Conservation (phyloP, 306 rosid species). For the Prunus mongolica region DNA sequence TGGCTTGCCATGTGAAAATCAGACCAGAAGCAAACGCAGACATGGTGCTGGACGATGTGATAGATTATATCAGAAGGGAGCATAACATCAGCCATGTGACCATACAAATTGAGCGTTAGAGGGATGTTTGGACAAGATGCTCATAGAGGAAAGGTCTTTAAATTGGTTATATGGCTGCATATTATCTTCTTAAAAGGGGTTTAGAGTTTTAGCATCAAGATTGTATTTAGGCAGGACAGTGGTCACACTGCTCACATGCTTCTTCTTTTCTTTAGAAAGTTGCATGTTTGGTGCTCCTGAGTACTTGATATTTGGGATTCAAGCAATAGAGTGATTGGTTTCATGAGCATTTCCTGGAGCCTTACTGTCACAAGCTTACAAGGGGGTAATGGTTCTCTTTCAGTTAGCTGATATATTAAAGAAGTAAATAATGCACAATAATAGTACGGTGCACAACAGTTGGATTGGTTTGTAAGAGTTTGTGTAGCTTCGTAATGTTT, state of each 20-base stretch:
- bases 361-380: neutral
- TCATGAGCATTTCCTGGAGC: neutral
- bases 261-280: neutral
- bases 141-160: slow-evolving; percentile 13
- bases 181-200: slow-evolving; percentile 3
- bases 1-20: slow-evolving; percentile 78
- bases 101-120: slow-evolving; percentile 67
- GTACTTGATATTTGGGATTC: neutral
- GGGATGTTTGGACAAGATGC: slow-evolving; percentile 5
- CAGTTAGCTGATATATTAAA: neutral
- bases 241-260: slow-evolving; percentile 4
- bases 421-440: neutral
- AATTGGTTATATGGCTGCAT: slow-evolving; percentile 4
- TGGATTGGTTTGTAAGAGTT: neutral
- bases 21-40: slow-evolving; percentile 80
- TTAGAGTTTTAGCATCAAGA: slow-evolving; percentile 12
- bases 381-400: neutral
- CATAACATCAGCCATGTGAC: slow-evolving; percentile 78
- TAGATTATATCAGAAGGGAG: slow-evolving; percentile 63
- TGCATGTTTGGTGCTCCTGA: neutral
- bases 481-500: neutral
- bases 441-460: neutral
- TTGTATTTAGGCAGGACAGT: slow-evolving; percentile 8
- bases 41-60: slow-evolving; percentile 57
- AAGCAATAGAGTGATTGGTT: neutral